Evolutionary conservation across 2,329 filamentous ascomycete genomes (phyloP).

Genomic region (Fusarium sp.): DNA sequence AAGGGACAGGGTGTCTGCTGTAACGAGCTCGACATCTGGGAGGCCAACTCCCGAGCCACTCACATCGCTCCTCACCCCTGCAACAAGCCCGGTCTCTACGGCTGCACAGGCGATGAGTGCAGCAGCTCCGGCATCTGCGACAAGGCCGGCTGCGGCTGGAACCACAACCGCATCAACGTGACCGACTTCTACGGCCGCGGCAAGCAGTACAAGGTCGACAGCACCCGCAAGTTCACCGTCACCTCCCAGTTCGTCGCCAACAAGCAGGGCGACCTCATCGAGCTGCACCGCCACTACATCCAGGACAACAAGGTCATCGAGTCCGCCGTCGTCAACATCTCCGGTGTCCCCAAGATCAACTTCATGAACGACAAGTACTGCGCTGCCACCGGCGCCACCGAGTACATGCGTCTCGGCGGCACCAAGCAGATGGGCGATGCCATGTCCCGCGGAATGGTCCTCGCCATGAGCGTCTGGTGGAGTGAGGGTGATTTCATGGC

Average conservation of each 20-base stretch:
- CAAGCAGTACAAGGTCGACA: conserved; percentile 46
- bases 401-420: conserved; percentile 50
- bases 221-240: conserved; percentile 52
- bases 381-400: conserved; percentile 40
- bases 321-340: conserved; percentile 27
- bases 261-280: conserved; percentile 53
- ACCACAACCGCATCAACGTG: conserved; percentile 48
- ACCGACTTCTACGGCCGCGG: conserved; percentile 47
- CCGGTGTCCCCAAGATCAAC: conserved; percentile 45
- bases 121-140: conserved; percentile 52
- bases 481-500: conserved; percentile 59
- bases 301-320: conserved; percentile 43
- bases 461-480: conserved; percentile 63
- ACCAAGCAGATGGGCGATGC: conserved; percentile 56
- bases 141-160: conserved; percentile 55
- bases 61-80: conserved; percentile 60
- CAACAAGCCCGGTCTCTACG: conserved; percentile 52
- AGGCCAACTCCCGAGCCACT: conserved; percentile 57
- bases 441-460: conserved; percentile 57
- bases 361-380: conserved; percentile 50
- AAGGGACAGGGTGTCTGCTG: conserved; percentile 54
- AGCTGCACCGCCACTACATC: conserved; percentile 57
- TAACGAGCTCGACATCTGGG: conserved; percentile 65
- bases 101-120: conserved; percentile 54
- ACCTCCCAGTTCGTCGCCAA: conserved; percentile 59